Percentiles rank a stretch among this genome's conserved stretches.
phyloP scores from a whole-genome alignment of 257 asterid genomes.

The Nicotiana sylvestris region DNA sequence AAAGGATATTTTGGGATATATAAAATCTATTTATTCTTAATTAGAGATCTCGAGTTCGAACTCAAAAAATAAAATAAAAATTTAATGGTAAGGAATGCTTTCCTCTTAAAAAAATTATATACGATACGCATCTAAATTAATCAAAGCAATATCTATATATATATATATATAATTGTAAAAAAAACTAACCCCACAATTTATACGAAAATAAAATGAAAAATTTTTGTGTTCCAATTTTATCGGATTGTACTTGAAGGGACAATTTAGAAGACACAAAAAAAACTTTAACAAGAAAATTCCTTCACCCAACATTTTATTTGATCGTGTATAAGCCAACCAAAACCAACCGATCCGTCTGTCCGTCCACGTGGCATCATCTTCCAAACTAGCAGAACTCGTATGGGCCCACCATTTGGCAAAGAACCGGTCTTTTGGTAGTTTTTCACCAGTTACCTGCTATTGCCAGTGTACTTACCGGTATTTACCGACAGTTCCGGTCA shows the following conservation, averaged over 20 bases:
- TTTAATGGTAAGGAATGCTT: too few species aligned
- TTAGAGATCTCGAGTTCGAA: too few species aligned
- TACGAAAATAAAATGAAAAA: background rate
- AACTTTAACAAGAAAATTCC: constrained; percentile 29
- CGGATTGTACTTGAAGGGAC: background rate
- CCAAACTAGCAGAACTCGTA: background rate
- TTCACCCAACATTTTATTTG: constrained; percentile 66
- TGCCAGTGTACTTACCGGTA: constrained; percentile 34
- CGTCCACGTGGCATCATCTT: constrained; percentile 47
- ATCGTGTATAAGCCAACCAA: constrained; percentile 26
- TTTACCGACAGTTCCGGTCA: constrained; percentile 44
- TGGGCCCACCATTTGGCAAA: constrained; percentile 27
- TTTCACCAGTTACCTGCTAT: constrained; percentile 37
- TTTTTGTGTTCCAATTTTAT: background rate
- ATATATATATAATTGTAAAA: background rate
- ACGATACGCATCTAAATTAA: too few species aligned
- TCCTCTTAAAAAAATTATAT: too few species aligned
- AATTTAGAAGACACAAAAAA: constrained; percentile 19
- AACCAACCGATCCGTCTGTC: constrained; percentile 43
- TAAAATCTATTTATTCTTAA: too few species aligned
- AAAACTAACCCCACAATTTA: constrained; percentile 5
- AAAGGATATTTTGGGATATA: too few species aligned
- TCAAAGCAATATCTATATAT: too few species aligned
- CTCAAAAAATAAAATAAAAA: too few species aligned
- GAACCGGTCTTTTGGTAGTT: constrained; percentile 62